A percentile compares a stretch with the other conserved stretches of the same genome.
Conservation (phyloP, 352 stramenopile species). For the Hyaloperonospora brassicae region DNA sequence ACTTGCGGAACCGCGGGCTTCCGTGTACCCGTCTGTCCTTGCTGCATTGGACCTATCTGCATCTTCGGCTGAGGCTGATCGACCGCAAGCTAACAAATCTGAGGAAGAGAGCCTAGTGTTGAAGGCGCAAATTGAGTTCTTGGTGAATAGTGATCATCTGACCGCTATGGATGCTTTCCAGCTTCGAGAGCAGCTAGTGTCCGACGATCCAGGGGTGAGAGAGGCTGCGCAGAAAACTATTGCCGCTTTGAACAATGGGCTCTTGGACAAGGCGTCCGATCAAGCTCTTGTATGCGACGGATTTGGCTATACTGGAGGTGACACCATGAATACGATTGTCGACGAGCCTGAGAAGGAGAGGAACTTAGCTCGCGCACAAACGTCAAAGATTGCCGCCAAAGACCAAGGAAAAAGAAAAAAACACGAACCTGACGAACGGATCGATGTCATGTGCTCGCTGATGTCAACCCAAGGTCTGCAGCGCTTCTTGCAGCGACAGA, state of each 20-base stretch:
- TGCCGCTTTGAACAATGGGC: slow-evolving; percentile 43
- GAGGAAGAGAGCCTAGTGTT: slow-evolving; percentile 39
- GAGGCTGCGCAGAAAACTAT: slow-evolving; percentile 59
- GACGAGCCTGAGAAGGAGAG: slow-evolving; percentile 14
- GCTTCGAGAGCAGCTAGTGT: slow-evolving; percentile 53
- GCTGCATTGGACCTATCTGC: slow-evolving; percentile 7
- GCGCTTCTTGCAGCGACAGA: slow-evolving; percentile 52
- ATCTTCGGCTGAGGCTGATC: neutral
- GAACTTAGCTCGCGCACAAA: neutral
- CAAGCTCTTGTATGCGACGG: slow-evolving; percentile 21
- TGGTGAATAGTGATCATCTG: slow-evolving; percentile 56
- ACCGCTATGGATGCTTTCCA: slow-evolving; percentile 65
- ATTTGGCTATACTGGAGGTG: slow-evolving; percentile 25
- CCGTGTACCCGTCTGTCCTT: slow-evolving; percentile 25
- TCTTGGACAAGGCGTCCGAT: slow-evolving; percentile 26
- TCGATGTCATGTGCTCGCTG: slow-evolving; percentile 77
- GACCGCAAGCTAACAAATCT: slow-evolving; percentile 6
- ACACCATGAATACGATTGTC: slow-evolving; percentile 8
- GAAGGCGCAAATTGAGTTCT: slow-evolving; percentile 66
- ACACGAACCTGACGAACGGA: slow-evolving; percentile 28
- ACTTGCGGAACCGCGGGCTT: slow-evolving; percentile 21
- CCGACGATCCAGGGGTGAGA: slow-evolving; percentile 34
- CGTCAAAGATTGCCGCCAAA: neutral
- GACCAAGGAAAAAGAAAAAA: slow-evolving; percentile 8
- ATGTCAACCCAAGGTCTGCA: slow-evolving; percentile 65